Evolutionary conservation across 140 eudicot genomes (phyloP).

Genomic region (Stevia rebaudiana): DNA sequence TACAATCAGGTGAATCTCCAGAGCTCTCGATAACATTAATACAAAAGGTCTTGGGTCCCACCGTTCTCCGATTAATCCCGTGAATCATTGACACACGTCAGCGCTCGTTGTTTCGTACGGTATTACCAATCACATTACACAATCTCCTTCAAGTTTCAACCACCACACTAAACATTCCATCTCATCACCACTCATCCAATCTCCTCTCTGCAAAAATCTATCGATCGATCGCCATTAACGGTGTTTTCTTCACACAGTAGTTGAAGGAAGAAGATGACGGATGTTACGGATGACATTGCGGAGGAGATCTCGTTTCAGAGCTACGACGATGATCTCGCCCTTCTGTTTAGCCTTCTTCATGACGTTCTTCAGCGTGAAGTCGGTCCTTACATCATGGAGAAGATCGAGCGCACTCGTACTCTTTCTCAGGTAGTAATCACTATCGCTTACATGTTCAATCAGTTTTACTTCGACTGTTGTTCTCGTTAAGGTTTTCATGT

Average conservation of each 20-base stretch:
- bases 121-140: constrained; percentile 17
- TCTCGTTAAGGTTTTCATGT: not conserved
- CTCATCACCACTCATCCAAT: not conserved
- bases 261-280: constrained; percentile 48
- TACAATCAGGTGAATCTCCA: not conserved
- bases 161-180: constrained; percentile 14
- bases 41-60: constrained; percentile 19
- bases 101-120: constrained; percentile 25
- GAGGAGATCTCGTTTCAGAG: constrained; percentile 89
- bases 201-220: constrained; percentile 6
- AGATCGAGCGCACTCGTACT: constrained; percentile 57
- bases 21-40: not conserved
- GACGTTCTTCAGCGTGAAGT: constrained; percentile 82
- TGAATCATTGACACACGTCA: constrained; percentile 22
- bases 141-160: not conserved
- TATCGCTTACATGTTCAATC: not conserved
- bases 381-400: constrained; percentile 56
- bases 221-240: constrained; percentile 6
- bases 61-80: constrained; percentile 27
- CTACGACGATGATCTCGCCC: constrained; percentile 73
- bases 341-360: constrained; percentile 69
- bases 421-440: constrained; percentile 66
- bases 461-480: not conserved
- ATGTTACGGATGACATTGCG: constrained; percentile 91
- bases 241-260: not conserved